phyloP scores from a whole-genome alignment of 371 early-diverging fungal species.

The Mucor sp. region DNA sequence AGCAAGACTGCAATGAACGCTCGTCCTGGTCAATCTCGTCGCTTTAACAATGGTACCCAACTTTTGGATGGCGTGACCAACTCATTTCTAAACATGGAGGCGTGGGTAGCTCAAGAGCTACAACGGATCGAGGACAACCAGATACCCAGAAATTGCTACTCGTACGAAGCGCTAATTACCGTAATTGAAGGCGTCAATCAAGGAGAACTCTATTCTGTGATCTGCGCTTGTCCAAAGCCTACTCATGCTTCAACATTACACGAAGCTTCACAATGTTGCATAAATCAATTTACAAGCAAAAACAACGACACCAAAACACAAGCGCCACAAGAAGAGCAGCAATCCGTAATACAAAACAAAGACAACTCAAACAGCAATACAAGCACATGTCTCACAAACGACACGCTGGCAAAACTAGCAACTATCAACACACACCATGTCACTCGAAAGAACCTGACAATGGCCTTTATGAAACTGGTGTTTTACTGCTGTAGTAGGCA shows the following conservation, averaged over 20 bases:
- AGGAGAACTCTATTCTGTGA: neutral
- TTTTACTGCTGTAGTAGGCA: neutral
- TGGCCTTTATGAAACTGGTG: slow-evolving; percentile 1
- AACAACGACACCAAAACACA: neutral
- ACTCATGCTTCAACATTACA: neutral
- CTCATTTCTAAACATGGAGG: neutral
- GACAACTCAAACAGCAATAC: neutral
- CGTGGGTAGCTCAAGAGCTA: slow-evolving; percentile 10
- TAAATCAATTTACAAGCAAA: neutral
- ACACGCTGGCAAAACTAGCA: neutral
- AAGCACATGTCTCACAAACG: neutral
- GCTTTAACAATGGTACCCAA: neutral
- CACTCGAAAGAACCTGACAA: slow-evolving; percentile 3
- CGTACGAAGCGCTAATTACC: slow-evolving; percentile 3
- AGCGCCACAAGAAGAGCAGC: neutral
- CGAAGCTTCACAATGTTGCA: neutral
- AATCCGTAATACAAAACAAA: neutral
- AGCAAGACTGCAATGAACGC: neutral
- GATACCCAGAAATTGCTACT: neutral
- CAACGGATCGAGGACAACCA: neutral
- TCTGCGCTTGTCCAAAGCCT: neutral
- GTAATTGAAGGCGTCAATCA: slow-evolving; percentile 5
- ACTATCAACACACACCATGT: neutral
- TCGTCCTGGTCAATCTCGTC: neutral
- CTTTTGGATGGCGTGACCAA: slow-evolving; percentile 5